Base-by-base conservation (phyloP, 1,284 basidiomycete genomes). In the Ustilago nuda region DNA sequence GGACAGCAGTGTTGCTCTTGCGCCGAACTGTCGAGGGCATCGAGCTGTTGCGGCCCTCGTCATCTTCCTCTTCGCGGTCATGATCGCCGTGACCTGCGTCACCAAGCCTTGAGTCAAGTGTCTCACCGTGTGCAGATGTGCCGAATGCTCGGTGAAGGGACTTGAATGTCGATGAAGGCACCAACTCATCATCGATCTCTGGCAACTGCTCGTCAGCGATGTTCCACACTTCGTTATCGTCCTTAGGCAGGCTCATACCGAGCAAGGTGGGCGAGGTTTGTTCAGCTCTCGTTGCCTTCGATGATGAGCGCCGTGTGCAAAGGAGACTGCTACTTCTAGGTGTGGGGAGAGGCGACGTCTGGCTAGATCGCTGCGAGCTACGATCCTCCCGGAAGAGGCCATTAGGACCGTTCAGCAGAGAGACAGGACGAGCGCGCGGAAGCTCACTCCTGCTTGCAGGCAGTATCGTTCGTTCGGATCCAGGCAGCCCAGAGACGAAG, bases 181-280 rank as follows among this genome's bases (percentile, higher is more conserved):
- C 27, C 35, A 67, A 50, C 61, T 74, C 72, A 11, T 74, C 62
- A 4, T 60, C 66, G n/a, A 71, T 62, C 50, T 75, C 72, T 5
- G 64, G 62, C 73, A 74, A 32, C 50, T 70, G 58, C 63, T 79
- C 75, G 41, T 79, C 75, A 3, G 68, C 74, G n/a, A 79, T 64
- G 48, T 56, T 72, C 75, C 78, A 79, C 19, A 43, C 54, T 33
- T 66, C 65, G 23, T 60, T 33, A n/a, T 75, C 78, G 1, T 73
- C 69, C 55, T 56, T 70, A 17, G 63, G 61, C 51, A 75, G 52
- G 32, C 69, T 62, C 17, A 76, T 51, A 8, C 74, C 67, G 8
- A 77, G 59, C 60, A 76, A 39, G 3, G 67, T 72, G 2, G 74
- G 74, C 33, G 72, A 75, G 6, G 54, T n/a, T 37, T 53, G 43